Percentiles rank a stretch among this genome's conserved stretches.
These are phyloP conservation scores for Pseudogymnoascus sp. DNA, from an alignment of 2,329 filamentous ascomycete genomes.

Conservation along the genomic window DNA sequence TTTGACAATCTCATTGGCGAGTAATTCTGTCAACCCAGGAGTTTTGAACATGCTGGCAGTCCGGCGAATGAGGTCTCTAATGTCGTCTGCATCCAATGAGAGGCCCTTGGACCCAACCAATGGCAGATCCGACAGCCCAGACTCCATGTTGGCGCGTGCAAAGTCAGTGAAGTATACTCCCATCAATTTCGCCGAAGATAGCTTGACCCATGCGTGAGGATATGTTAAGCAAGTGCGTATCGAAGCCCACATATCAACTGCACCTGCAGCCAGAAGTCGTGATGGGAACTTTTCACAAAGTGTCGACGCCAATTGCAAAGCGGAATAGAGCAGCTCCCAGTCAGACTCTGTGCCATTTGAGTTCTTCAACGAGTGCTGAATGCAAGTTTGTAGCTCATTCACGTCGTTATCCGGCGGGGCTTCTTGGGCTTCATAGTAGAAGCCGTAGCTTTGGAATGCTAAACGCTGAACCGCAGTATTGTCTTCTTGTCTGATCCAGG, in stretches of 20 bases:
- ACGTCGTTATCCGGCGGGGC: slow-evolving; percentile 54
- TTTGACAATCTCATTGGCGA: slow-evolving; percentile 73
- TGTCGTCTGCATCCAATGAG: slow-evolving; percentile 54
- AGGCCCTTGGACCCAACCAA: slow-evolving; percentile 67
- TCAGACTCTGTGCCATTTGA: slow-evolving; percentile 49
- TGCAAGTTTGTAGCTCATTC: slow-evolving; percentile 42
- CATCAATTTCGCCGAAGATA: slow-evolving; percentile 66
- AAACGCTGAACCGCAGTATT: slow-evolving; percentile 65
- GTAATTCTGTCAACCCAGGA: slow-evolving; percentile 58
- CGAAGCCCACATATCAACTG: slow-evolving; percentile 62
- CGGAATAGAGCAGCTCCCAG: slow-evolving; percentile 67
- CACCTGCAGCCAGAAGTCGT: slow-evolving; percentile 52
- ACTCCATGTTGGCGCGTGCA: slow-evolving; percentile 52
- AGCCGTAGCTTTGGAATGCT: slow-evolving; percentile 71
- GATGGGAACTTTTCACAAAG: slow-evolving; percentile 61
- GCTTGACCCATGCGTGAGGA: slow-evolving; percentile 66
- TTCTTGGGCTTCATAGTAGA: slow-evolving; percentile 67
- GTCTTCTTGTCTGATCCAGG: slow-evolving; percentile 69
- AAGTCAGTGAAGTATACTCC: slow-evolving; percentile 76
- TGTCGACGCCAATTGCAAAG: slow-evolving; percentile 61
- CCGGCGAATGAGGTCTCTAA: slow-evolving; percentile 51
- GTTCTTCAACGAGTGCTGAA: slow-evolving; percentile 43
- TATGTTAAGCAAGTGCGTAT: slow-evolving; percentile 65
- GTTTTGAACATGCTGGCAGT: slow-evolving; percentile 51
- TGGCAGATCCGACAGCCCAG: slow-evolving; percentile 48